Evolutionary conservation across 2,329 filamentous ascomycete species (phyloP), one percentile per base, ranked within the genome.

Genomic region (Exophiala xenobiotica): DNA sequence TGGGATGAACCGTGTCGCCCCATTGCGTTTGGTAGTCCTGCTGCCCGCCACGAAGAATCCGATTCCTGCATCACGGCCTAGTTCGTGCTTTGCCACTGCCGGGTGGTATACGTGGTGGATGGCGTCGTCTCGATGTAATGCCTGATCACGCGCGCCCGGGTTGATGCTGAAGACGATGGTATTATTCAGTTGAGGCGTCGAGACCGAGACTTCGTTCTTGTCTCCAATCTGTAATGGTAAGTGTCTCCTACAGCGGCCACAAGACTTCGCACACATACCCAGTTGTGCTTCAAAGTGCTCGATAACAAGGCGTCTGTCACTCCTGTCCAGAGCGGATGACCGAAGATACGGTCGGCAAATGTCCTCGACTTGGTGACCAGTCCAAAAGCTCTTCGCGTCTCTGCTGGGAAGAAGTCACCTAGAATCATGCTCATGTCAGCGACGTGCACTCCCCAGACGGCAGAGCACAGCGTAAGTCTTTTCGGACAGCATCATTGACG

Each of bases 91-190:
- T 9, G 51, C 57, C 6, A 39, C 39, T 11, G 55, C 49, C 2
- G 29, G 49, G 19, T 46, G 53, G 40, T 50, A 33, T 20, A 58
- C 56, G 29, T 66, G 61, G 50, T 63, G 60, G 41, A 63, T 59
- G 35, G 50, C 33, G 46, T 65, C 63, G 38, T 65, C 63, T 22
- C 63, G 58, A 48, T 71, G 68, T 9, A 70, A 59, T 5, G 61
- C 59, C 50, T 70, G 68, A 1, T 66, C 61, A 3, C 57, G 51
- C 6, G 64, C 65, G 3, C 67, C 65, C 0, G 69, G 67, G 3
- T 63, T 64, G 1, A 65, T 66, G 39, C 64, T 64, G 62, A 71
- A 68, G 1, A 68, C 66, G 41, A 71, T 71, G 19, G 67, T 65
- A 46, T 66, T 66, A 50, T 64, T 64, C 12, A 66, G 49, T 50